Percentiles rank a stretch among this genome's conserved stretches.
phyloP scores from a whole-genome alignment of 2,329 filamentous ascomycete species.

The Neophaeococcomyces aloes region DNA sequence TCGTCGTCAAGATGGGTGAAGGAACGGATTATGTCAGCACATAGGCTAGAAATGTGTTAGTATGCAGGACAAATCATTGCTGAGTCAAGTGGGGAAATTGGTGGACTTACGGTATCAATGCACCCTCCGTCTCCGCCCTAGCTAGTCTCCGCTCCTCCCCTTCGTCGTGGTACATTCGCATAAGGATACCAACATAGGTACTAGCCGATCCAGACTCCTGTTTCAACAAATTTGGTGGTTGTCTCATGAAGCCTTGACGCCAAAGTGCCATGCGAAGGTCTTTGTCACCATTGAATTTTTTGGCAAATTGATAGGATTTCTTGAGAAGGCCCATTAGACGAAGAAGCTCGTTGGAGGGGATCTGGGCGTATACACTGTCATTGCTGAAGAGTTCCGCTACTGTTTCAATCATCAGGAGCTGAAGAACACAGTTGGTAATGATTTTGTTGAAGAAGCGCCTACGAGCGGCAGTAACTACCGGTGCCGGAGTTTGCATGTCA shows the following conservation, averaged over 20 bases:
- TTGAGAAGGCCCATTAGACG: conserved; percentile 90
- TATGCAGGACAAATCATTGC: neutral
- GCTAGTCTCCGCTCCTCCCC: conserved; percentile 69
- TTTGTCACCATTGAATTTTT: conserved; percentile 95
- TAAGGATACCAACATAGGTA: conserved; percentile 90
- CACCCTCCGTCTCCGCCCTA: conserved; percentile 74
- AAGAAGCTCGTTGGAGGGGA: conserved; percentile 79
- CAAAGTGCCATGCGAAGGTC: conserved; percentile 88
- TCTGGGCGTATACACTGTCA: conserved; percentile 84
- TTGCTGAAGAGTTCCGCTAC: conserved; percentile 98
- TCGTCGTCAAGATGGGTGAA: conserved; percentile 88
- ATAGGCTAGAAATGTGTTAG: conserved; percentile 46
- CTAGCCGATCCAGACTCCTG: conserved; percentile 88
- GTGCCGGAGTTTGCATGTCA: conserved; percentile 71
- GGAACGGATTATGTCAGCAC: conserved; percentile 80
- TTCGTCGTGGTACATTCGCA: conserved; percentile 93
- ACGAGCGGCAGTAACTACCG: conserved; percentile 85
- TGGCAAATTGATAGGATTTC: conserved; percentile 91
- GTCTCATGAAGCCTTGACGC: conserved; percentile 99
- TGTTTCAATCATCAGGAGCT: conserved; percentile 98
- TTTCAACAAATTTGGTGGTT: conserved; percentile 93
- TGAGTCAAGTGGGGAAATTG: neutral
- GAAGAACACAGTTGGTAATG: conserved; percentile 94
- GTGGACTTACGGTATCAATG: conserved; percentile 61
- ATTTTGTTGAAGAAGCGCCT: conserved; percentile 98